Conservation (phyloP, 805 yeast genomes). For the Metschnikowia lochheadii region DNA sequence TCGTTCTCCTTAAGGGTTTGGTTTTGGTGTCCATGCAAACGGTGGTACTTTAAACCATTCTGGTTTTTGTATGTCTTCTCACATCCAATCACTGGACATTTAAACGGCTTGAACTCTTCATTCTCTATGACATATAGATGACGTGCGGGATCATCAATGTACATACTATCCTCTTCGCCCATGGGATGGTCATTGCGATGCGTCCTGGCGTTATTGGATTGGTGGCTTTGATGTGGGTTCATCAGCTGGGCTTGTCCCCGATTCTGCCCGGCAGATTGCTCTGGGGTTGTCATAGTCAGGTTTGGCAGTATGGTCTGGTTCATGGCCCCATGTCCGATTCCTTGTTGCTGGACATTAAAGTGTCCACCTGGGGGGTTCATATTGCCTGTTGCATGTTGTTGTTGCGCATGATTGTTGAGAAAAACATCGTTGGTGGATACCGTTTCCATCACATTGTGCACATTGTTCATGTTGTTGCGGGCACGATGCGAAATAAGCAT, state of each 20-base stretch:
- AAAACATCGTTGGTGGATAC: conserved; percentile 93
- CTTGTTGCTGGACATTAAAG: conserved; percentile 24
- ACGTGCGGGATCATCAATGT: conserved; percentile 95
- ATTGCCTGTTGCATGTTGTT: conserved; percentile 11
- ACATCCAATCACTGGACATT: conserved; percentile 97
- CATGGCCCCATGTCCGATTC: conserved; percentile 18
- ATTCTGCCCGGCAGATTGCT: conserved; percentile 3
- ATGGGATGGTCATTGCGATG: conserved; percentile 24
- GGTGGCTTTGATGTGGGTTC: conserved; percentile 5
- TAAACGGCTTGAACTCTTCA: conserved; percentile 90
- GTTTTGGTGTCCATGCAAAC: conserved; percentile 95
- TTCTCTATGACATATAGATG: conserved; percentile 88
- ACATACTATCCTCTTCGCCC: conserved; percentile 53
- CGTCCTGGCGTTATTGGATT: background rate
- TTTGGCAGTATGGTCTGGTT: conserved; percentile 15
- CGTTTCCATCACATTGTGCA: conserved; percentile 71
- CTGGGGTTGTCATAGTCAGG: conserved; percentile 13
- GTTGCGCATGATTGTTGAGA: conserved; percentile 43
- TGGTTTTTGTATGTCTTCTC: conserved; percentile 97
- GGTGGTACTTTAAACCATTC: conserved; percentile 93
- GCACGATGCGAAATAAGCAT: conserved; percentile 28
- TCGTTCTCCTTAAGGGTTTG: conserved; percentile 86
- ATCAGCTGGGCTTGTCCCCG: conserved; percentile 9
- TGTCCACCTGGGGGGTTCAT: conserved; percentile 19
- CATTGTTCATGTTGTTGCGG: conserved; percentile 35